phyloP scores from a whole-genome alignment of 192 early-diverging fungal genomes.

The Diversispora epigaea region DNA sequence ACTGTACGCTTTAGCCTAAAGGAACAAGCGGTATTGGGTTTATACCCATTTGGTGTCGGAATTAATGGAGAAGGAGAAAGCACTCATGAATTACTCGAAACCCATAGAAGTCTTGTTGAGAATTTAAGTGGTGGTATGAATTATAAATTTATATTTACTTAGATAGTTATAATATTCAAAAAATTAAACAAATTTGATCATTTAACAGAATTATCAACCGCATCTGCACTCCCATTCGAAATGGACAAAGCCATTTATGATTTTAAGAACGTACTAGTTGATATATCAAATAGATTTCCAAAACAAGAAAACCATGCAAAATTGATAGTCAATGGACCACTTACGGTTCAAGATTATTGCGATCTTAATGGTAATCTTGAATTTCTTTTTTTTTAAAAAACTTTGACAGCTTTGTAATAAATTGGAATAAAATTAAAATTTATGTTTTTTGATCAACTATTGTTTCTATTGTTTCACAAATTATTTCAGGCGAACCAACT shows the following conservation, averaged over 20 bases:
- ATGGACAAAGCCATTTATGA: background rate
- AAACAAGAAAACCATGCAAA: background rate
- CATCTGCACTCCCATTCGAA: conserved; percentile 16
- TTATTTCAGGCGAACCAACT: conserved; percentile 38
- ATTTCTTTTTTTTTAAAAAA: background rate
- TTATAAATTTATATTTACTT: background rate
- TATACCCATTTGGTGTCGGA: conserved; percentile 21
- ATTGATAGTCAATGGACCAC: conserved; percentile 8
- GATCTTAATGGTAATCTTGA: conserved; percentile 4
- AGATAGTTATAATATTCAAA: background rate
- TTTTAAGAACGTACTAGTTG: background rate
- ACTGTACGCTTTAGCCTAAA: background rate
- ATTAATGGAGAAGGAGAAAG: conserved; percentile 16
- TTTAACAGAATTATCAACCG: conserved; percentile 2
- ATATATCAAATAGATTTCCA: background rate
- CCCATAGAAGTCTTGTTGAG: background rate
- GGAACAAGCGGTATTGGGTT: conserved; percentile 20
- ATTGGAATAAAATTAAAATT: background rate
- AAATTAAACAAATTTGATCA: background rate
- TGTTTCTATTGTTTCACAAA: conserved; percentile 37
- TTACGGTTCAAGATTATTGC: conserved; percentile 9
- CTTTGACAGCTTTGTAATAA: no score
- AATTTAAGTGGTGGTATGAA: background rate
- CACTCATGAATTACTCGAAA: conserved; percentile 3
- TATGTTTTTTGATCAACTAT: background rate